Conservation (phyloP, 371 early-diverging fungal species). For the Amoeboaphelidium protococcarum region DNA sequence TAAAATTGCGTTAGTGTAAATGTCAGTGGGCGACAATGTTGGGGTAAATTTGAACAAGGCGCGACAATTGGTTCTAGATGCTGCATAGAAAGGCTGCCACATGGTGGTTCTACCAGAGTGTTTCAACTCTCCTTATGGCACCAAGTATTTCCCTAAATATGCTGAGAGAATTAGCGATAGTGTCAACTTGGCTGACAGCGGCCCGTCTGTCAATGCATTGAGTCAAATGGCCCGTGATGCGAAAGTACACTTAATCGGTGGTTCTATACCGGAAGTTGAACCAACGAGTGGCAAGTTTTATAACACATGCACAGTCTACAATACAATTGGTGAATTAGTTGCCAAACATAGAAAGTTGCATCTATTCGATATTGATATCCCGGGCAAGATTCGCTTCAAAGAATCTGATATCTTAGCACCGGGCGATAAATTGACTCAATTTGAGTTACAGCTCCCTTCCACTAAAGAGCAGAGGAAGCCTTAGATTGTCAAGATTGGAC, state of each 20-base stretch:
- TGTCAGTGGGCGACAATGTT: constrained; percentile 40
- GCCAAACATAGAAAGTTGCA: constrained; percentile 54
- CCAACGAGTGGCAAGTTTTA: constrained; percentile 25
- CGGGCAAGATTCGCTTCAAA: constrained; percentile 60
- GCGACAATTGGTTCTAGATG: constrained; percentile 42
- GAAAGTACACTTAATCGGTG: constrained; percentile 15
- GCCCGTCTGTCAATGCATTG: constrained; percentile 31
- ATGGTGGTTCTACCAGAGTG: constrained; percentile 81
- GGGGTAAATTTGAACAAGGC: constrained; percentile 47
- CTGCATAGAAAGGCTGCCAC: constrained; percentile 44
- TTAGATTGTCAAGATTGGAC: constrained; percentile 58
- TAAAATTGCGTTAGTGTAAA: constrained; percentile 58
- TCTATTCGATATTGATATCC: constrained; percentile 84
- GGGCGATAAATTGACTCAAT: constrained; percentile 40
- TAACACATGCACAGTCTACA: constrained; percentile 74
- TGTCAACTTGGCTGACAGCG: too few species aligned
- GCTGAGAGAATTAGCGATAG: constrained; percentile 30
- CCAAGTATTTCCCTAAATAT: constrained; percentile 35
- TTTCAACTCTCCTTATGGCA: constrained; percentile 88
- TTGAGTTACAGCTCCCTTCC: too few species aligned
- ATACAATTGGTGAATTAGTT: constrained; percentile 33
- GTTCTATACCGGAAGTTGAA: constrained; percentile 61
- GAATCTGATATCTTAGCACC: constrained; percentile 60
- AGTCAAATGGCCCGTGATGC: constrained; percentile 37
- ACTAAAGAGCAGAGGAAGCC: too few species aligned